Percentiles rank a stretch among this genome's conserved stretches.
These are phyloP conservation scores for Aleurites moluccanus DNA, from an alignment of 441 rosid species.

Conservation along the genomic window DNA sequence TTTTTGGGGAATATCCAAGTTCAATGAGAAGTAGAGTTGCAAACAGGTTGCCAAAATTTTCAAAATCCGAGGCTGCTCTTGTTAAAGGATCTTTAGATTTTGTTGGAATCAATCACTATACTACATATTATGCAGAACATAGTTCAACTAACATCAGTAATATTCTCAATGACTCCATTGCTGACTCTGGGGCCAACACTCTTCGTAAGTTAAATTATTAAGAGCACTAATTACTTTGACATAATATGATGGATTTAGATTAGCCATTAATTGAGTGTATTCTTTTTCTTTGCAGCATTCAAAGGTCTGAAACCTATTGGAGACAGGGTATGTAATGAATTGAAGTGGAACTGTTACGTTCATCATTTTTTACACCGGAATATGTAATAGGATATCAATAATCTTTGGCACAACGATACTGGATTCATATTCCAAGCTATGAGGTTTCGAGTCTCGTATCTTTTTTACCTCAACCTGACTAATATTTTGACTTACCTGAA, in stretches of 20 bases:
- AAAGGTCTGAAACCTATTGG: conserved; percentile 54
- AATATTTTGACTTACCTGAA: background rate
- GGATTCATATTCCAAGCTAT: no score
- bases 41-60: conserved; percentile 66
- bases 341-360: background rate
- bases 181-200: conserved; percentile 75
- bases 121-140: conserved; percentile 68
- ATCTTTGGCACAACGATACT: no score
- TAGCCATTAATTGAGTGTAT: background rate
- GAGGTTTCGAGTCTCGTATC: background rate
- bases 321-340: conserved; percentile 37
- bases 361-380: background rate
- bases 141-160: conserved; percentile 33
- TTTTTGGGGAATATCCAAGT: conserved; percentile 83
- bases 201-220: conserved; percentile 48
- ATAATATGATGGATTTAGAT: background rate
- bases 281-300: conserved; percentile 52
- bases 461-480: background rate
- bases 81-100: conserved; percentile 88
- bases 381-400: no score
- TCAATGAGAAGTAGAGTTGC: conserved; percentile 84
- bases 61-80: conserved; percentile 55
- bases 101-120: conserved; percentile 94
- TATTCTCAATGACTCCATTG: conserved; percentile 56
- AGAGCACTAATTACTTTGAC: background rate